Evolutionary conservation across 1,139 yeast genomes (phyloP).

Genomic region (Sugiyamaella neomexicana): DNA sequence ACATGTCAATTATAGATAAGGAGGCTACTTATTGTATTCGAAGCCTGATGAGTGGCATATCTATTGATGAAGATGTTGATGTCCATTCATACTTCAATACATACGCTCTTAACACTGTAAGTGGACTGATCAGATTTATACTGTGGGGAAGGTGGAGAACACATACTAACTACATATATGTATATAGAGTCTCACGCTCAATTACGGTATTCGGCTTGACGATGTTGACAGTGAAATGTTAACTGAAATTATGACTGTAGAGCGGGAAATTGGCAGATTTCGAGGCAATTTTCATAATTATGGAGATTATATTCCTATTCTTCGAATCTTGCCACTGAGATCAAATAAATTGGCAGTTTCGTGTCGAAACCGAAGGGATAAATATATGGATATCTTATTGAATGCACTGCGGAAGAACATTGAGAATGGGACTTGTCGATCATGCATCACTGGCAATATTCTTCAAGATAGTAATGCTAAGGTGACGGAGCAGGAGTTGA

Average conservation of each 20-base stretch:
- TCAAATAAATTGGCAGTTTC: constrained; percentile 39
- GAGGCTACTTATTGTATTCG: constrained; percentile 42
- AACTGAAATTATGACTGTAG: constrained; percentile 61
- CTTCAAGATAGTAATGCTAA: constrained; percentile 33
- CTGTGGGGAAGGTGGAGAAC: neutral
- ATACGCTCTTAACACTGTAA: constrained; percentile 52
- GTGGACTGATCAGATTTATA: too few species aligned
- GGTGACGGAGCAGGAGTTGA: constrained; percentile 49
- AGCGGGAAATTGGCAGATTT: constrained; percentile 59
- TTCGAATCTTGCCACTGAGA: constrained; percentile 42
- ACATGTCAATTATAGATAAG: constrained; percentile 46
- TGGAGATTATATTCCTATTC: constrained; percentile 60
- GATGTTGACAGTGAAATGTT: constrained; percentile 46
- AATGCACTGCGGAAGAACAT: constrained; percentile 36
- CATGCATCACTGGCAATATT: constrained; percentile 51
- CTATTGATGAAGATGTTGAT: constrained; percentile 35
- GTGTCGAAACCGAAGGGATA: constrained; percentile 52
- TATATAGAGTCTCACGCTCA: constrained; percentile 48
- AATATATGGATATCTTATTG: constrained; percentile 52
- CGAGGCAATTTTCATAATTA: constrained; percentile 63
- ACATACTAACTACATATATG: neutral
- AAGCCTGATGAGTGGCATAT: constrained; percentile 20
- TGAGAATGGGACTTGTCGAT: constrained; percentile 32
- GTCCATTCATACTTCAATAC: constrained; percentile 50
- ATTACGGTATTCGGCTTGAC: constrained; percentile 61